Evolutionary conservation across 305 asterid genomes (phyloP).

Genomic region (Plantago lanceolata): DNA sequence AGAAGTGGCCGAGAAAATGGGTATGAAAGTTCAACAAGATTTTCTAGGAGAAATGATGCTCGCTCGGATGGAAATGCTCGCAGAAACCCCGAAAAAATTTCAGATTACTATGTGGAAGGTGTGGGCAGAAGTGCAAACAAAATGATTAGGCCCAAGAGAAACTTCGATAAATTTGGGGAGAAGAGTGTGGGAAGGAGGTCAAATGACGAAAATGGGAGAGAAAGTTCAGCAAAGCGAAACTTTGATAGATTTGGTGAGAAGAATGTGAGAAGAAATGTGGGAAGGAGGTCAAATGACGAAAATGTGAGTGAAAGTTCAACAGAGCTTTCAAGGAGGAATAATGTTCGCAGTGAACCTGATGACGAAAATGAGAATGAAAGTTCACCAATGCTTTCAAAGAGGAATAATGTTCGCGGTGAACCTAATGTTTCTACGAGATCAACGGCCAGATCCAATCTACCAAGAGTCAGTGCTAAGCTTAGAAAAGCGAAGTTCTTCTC

Average conservation of each 20-base stretch:
- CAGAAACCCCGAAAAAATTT: slow-evolving; percentile 24
- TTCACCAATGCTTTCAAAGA: slow-evolving; percentile 13
- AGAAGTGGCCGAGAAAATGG: slow-evolving; percentile 9
- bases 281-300: slow-evolving; percentile 24
- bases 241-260: slow-evolving; percentile 27
- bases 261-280: slow-evolving; percentile 23
- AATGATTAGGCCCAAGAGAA: slow-evolving; percentile 25
- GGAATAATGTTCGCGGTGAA: slow-evolving; percentile 22
- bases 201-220: slow-evolving; percentile 12
- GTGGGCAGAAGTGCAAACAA: slow-evolving; percentile 21
- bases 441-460: background rate
- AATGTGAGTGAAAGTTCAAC: slow-evolving; percentile 5
- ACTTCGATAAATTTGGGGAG: slow-evolving; percentile 27
- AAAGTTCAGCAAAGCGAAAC: slow-evolving; percentile 15
- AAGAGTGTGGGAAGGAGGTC: slow-evolving; percentile 23
- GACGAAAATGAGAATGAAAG: slow-evolving; percentile 15
- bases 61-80: slow-evolving; percentile 23
- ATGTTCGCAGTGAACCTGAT: slow-evolving; percentile 20
- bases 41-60: slow-evolving; percentile 15
- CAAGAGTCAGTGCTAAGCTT: slow-evolving; percentile 21
- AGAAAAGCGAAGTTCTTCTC: slow-evolving; percentile 21
- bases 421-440: slow-evolving; percentile 20
- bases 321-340: slow-evolving; percentile 15
- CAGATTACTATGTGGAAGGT: slow-evolving; percentile 18
- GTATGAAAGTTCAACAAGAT: slow-evolving; percentile 12